Evolutionary conservation across 495 filamentous ascomycete species (phyloP), one percentile per base, ranked within the genome.

Genomic region (Trichocladium uniseriatum): DNA sequence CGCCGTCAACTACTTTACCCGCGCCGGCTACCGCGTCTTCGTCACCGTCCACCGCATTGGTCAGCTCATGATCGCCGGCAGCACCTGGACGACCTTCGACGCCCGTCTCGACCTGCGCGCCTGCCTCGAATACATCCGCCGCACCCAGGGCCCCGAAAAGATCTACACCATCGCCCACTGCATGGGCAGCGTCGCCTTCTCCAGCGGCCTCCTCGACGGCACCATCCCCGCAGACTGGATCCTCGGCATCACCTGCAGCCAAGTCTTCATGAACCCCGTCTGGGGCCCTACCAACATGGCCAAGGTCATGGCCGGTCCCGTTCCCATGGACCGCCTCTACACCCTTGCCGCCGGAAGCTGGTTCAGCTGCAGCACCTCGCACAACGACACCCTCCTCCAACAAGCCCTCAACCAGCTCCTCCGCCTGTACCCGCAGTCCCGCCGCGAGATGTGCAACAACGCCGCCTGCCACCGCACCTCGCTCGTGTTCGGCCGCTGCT

Each of bases 101-200:
- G 70, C 72, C 10, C 78, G 82, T 0, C 74, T 79, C 10, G 83
- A 87, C 54, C 66, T 84, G 38, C 66, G 63, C 13, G 81, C 80
- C 2, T 79, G 76, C 15, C 53, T 83, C 15, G 64, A 77, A 46
- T 66, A 71, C 41, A 79, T 85, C 46, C 74, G 75, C 2, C 45
- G 58, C 11, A 38, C 61, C 5, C 21, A 55, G 34, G 53, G 55
- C 36, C 31, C 43, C 13, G 69, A 72, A 14, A 62, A 72, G 31
- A 53, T 79, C 38, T 85, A 87, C 62, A 75, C 75, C 9, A 68
- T 86, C 45, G 72, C 75, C 13, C 83, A 87, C 61, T 87, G 83
- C 60, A 79, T 79, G 67, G 83, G 83, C 39, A 74, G 76, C 15
- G 76, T 85, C 0, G 75, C 81, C 11, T 72, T 80, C 20, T 64